A percentile compares a stretch with the other conserved stretches of the same genome.
Conservation (phyloP, 805 yeast genomes). For the Schwanniomyces occidentalis region DNA sequence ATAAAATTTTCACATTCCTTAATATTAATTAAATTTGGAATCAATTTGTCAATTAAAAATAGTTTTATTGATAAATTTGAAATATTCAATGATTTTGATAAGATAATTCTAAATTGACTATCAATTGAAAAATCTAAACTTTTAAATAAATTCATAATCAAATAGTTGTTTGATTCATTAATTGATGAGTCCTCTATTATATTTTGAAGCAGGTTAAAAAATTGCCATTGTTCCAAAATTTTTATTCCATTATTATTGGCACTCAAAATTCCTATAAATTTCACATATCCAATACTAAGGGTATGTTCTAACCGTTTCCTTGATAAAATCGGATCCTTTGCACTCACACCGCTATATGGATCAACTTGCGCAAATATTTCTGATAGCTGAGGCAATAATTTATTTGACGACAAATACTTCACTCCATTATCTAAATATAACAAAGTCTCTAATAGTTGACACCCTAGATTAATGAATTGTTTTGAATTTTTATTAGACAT, state of each 20-base stretch:
- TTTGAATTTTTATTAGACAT: constrained; percentile 48
- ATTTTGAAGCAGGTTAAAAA: constrained; percentile 78
- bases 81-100: constrained; percentile 63
- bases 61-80: constrained; percentile 52
- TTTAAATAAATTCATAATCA: constrained; percentile 57
- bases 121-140: constrained; percentile 60
- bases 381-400: constrained; percentile 82
- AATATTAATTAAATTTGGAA: constrained; percentile 35
- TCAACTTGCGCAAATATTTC: constrained; percentile 86
- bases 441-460: constrained; percentile 68
- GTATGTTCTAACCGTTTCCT: constrained; percentile 59
- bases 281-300: constrained; percentile 73
- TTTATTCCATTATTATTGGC: constrained; percentile 59
- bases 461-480: constrained; percentile 69
- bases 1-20: constrained; percentile 48
- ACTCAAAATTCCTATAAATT: constrained; percentile 73
- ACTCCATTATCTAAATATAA: constrained; percentile 66
- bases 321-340: constrained; percentile 75
- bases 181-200: constrained; percentile 51
- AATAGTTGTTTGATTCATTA: constrained; percentile 42
- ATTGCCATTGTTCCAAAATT: constrained; percentile 77
- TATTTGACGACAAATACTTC: constrained; percentile 65
- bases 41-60: constrained; percentile 57
- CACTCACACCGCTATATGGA: constrained; percentile 71
- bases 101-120: constrained; percentile 66